Conservation (phyloP, 1,284 basidiomycete genomes). For the Fomes fomentarius region DNA sequence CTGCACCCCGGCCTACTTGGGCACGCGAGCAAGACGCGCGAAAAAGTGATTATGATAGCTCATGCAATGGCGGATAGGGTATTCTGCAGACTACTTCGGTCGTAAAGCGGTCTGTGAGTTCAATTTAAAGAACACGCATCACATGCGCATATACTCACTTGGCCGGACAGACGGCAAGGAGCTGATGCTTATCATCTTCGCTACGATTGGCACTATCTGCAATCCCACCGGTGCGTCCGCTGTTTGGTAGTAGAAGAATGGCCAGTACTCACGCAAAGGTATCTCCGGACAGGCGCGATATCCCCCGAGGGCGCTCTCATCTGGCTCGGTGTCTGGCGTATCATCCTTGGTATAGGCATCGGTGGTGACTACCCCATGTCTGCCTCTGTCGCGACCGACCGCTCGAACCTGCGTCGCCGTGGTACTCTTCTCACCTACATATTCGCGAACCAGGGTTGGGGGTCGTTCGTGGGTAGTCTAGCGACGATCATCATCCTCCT, state of each 20-base stretch:
- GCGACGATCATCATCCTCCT: slow-evolving; percentile 71
- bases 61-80: slow-evolving; percentile 27
- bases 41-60: background rate
- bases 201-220: slow-evolving; percentile 63
- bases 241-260: background rate
- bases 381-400: slow-evolving; percentile 71
- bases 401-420: slow-evolving; percentile 68
- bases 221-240: slow-evolving; percentile 45
- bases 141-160: background rate
- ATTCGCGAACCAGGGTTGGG: slow-evolving; percentile 80
- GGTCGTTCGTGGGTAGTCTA: slow-evolving; percentile 67
- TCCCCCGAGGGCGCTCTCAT: slow-evolving; percentile 53
- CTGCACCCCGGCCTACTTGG: too few species aligned
- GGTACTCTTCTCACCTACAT: slow-evolving; percentile 78
- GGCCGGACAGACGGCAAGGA: slow-evolving; percentile 71
- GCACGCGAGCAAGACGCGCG: too few species aligned
- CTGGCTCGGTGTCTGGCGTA: slow-evolving; percentile 68
- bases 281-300: slow-evolving; percentile 34
- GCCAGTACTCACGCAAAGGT: background rate
- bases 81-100: slow-evolving; percentile 69
- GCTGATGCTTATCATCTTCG: slow-evolving; percentile 77
- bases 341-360: slow-evolving; percentile 75
- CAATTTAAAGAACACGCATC: background rate
- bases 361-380: slow-evolving; percentile 87
- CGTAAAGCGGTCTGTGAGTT: slow-evolving; percentile 65